Evolutionary conservation across 2,329 filamentous ascomycete species (phyloP), one percentile per base, ranked within the genome.

Genomic region (Fusarium buxicola): DNA sequence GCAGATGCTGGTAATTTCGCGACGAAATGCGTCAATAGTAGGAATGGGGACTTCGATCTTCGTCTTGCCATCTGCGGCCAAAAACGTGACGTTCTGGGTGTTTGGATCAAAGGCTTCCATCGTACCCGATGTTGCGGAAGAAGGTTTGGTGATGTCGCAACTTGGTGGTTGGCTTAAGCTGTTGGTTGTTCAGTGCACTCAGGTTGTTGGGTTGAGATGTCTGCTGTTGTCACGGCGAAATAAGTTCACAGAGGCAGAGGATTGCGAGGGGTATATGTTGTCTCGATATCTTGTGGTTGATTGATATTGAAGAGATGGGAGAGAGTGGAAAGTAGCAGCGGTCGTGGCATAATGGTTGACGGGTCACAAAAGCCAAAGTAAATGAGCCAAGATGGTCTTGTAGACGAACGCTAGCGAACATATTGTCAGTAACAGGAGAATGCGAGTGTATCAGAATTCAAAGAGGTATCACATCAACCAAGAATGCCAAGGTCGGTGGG

Each of bases 41-140:
- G 59, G 11, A n/a, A 79, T 59, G 13, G 77, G 71, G 40, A 80
- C 55, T 6, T 65, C 47, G 53, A 78, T 67, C 11, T 65, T 52
- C 0, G 70, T 76, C 44, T 60, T 43, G 41, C 74, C 74, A 62
- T 79, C 75, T 11, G 70, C 34, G 25, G 47, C 66, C 43, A 76
- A 57, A 58, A 82, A 72, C 46, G 69, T 72, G 51, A 78, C 67
- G 56, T 71, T 71, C 55, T 81, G 79, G 18, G 56, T 60, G 39
- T 69, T 72, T 8, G 75, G 76, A 51, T 80, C 68, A 60, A 78
- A 78, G 61, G 41, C 35, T 24, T 34, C 59, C 72, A 73, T 74
- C 35, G 38, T 56, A 52, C 34, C 36, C 46, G 28, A 21, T 30
- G 28, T 15, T 59, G 21, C 21, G 21, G 15, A 36, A 36, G 11